These are phyloP conservation scores for Bipolaris cookei DNA, from an alignment of 2,329 filamentous ascomycete species.

Conservation along the genomic window DNA sequence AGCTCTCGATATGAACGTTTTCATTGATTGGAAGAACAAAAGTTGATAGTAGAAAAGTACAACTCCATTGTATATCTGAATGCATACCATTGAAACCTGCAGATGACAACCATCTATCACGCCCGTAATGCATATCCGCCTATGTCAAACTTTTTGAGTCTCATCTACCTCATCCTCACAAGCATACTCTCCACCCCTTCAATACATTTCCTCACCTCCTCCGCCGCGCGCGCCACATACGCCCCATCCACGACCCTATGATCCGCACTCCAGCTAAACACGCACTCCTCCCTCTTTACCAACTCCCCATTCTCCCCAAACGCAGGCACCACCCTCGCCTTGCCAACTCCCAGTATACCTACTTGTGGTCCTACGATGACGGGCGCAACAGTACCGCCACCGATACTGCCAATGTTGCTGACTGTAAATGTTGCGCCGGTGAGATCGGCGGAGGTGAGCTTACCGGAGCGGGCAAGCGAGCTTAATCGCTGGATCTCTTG, in stretches of 20 bases:
- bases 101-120: background rate
- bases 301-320: slow-evolving; percentile 67
- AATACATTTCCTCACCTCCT: slow-evolving; percentile 76
- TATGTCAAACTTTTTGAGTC: background rate
- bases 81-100: too few relatives aligned
- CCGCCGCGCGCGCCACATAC: slow-evolving; percentile 89
- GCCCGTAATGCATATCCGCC: background rate
- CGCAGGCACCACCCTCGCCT: slow-evolving; percentile 78
- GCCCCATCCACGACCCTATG: slow-evolving; percentile 94
- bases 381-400: slow-evolving; percentile 88
- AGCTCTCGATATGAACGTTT: background rate
- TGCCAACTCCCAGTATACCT: slow-evolving; percentile 87
- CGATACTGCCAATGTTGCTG: slow-evolving; percentile 95
- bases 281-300: slow-evolving; percentile 78
- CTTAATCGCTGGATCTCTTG: slow-evolving; percentile 77
- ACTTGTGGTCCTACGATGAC: slow-evolving; percentile 92
- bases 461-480: slow-evolving; percentile 73
- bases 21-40: background rate
- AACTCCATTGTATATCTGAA: background rate
- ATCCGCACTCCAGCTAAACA: slow-evolving; percentile 96
- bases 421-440: slow-evolving; percentile 90
- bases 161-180: slow-evolving; percentile 59
- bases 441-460: slow-evolving; percentile 76
- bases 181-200: slow-evolving; percentile 90
- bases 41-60: background rate